These are phyloP conservation scores for Chlamydomonas incerta DNA, from an alignment of 139 green algal genomes.

Conservation along the genomic window DNA sequence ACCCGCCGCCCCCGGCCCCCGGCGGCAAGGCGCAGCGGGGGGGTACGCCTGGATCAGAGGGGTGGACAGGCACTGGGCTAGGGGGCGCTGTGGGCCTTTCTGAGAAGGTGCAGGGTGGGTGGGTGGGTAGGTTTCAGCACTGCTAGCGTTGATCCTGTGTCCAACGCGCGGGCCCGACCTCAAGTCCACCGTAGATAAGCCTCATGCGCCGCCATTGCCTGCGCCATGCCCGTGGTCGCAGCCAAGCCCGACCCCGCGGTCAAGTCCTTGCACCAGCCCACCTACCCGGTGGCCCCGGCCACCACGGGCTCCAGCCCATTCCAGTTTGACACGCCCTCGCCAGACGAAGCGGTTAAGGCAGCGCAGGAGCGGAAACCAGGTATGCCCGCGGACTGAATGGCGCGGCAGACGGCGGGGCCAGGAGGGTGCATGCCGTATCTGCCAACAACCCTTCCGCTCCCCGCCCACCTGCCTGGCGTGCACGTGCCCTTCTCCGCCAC, in stretches of 20 bases:
- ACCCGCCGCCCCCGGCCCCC: slow-evolving; percentile 62
- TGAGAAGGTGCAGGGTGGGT: too few species aligned
- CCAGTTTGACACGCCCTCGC: slow-evolving; percentile 75
- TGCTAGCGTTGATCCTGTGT: too few species aligned
- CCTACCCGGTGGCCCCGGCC: slow-evolving; percentile 30
- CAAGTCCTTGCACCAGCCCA: slow-evolving; percentile 32
- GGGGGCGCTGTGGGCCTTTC: not conserved
- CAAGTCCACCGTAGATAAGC: too few species aligned
- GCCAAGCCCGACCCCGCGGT: slow-evolving; percentile 46
- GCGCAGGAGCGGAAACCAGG: slow-evolving; percentile 53
- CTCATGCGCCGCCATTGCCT: too few species aligned
- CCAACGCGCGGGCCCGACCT: too few species aligned
- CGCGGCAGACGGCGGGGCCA: not conserved
- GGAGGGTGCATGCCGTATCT: too few species aligned
- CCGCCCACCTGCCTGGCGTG: too few species aligned
- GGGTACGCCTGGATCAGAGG: slow-evolving; percentile 51
- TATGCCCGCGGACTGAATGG: not conserved
- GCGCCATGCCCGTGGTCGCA: not conserved
- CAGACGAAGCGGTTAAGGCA: slow-evolving; percentile 69
- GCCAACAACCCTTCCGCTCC: too few species aligned
- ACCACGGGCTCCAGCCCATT: slow-evolving; percentile 51
- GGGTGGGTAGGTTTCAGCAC: too few species aligned
- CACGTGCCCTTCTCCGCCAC: not conserved
- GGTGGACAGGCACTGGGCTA: not conserved
- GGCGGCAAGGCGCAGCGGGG: slow-evolving; percentile 67